Evolutionary conservation across 2,329 filamentous ascomycete species (phyloP), one percentile per base, ranked within the genome.

Genomic region (Apiospora aurea): DNA sequence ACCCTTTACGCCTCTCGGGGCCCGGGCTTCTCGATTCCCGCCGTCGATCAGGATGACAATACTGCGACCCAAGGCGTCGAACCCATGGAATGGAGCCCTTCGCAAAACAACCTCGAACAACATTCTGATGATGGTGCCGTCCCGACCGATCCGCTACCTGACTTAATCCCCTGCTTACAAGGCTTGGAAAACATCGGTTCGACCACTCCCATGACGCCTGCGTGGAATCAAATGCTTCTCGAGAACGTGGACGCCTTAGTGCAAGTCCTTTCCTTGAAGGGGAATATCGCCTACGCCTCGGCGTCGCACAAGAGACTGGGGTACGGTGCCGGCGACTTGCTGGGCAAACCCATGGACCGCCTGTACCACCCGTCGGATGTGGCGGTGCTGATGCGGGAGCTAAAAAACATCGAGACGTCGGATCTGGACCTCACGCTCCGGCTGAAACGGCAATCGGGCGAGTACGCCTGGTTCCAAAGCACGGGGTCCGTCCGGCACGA

Each of bases 231-330:
- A 81, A 92, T 97, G 77, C 84, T 97, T 1, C 85, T 97, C 26
- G 95, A 97, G 77, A 97, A 97, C 77, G 91, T 92, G 0, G 94
- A 97, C 78, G 95, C 97, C 77, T 91, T 97, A 18, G 91, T 97
- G 6, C 94, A 97, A 78, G 94, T 97, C 0, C 83, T 97, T 43
- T 97, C 95, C 0, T 86, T 96, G 51, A 97, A 97, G 78, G 94
- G 94, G 0, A 85, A 96, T 2, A 97, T 97, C 78, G 86, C 97
- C 43, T 97, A 97, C 80, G 82, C 97, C 0, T 97, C 95, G 0
- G 94, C 94, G 0, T 93, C 95, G 0, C 94, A 64, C n/a, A n/a
- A 34, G 43, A 41, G 8, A 1, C 69, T 72, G 1, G 71, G 71
- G 4, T 72, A 72, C n/a, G 1, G 1, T 14, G 18, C 57, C 8